Base-by-base conservation (phyloP, 768 basidiomycete species). In the Auricularia auricula-judae region DNA sequence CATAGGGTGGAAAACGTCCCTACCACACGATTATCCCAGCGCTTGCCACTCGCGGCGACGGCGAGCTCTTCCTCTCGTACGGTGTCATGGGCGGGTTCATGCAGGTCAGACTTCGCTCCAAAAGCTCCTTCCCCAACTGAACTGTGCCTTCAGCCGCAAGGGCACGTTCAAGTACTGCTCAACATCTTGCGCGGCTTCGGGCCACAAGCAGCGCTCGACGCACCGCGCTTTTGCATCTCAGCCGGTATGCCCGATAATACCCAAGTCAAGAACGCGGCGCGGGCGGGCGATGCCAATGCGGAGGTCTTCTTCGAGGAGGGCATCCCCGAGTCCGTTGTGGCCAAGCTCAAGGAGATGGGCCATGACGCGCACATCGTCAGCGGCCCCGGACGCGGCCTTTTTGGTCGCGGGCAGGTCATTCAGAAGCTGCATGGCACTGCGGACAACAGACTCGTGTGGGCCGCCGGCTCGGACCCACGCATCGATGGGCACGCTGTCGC, bases 1-100 rank as follows among this genome's bases (percentile, higher is more conserved):
- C 33, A 44, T 62, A 88, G 86, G 86, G 87, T 18, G 86, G 88
- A 3, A 98, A 98, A 76, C 82, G 94, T 43, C 85, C 87, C 1
- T 88, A 96, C 74, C 94, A 97, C 71, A 98, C 94, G 2, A 97
- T 97, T 69, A 96, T 96, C 66, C 95, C 95, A 12, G 91, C 91
- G 2, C 79, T 96, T 75, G 94, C 85, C 0, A 86, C 87, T 2
- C 81, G 83, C 66, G 86, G 83, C 1, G 81, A 86, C 63, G 39
- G 39, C 39, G 93, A 96, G 47, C 78, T 98, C 3, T 95, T 95
- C 78, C 74, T 97, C 68, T 86, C 86, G 62, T 96, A 88, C 67
- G 93, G 93, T 63, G 91, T 94, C 23, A 94, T 95, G 93, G 91
- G 90, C 63, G 90, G 89, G 1, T 92, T 84, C 74, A 93, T 93